Evolutionary conservation across 306 rosid genomes (phyloP), one percentile per base, ranked within the genome.

Genomic region (Leucaena leucocephala): DNA sequence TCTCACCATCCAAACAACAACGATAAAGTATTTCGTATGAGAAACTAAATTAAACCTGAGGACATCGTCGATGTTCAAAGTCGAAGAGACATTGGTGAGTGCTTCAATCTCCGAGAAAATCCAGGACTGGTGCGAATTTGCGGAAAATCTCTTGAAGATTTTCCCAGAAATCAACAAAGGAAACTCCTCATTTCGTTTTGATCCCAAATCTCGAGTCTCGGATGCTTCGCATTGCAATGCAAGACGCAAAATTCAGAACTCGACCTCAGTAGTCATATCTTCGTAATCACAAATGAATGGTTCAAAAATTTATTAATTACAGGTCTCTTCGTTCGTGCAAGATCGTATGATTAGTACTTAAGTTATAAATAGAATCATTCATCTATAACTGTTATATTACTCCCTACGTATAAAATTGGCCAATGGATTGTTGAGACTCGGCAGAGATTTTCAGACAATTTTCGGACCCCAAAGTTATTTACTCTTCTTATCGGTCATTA

Each of bases 111-210:
- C 36, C 15, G 44, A 33, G 54, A 67, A 61, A 71, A 57, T 67
- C 21, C 42, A 50, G 27, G 78, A 75, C 49, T 7, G 50, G 21
- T 39, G 74, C 45, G 4, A 16, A 50, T 68, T 72, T 42, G 44
- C 15, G 49, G 36, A 79, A 68, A 69, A 9, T 15, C 8, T 8
- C 35, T 22, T 40, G 77, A 59, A 22, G 40, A 78, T 81, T 83
- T 86, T 74, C 64, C 38, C 74, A 72, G 72, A 71, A 83, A 76
- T 34, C 35, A 70, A 68, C 71, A 73, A 80, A 79, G 52, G 58
- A 81, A 85, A 6, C 71, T 69, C 50, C 10, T 67, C 69, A 78
- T 69, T 73, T 83, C 72, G 27, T 46, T 43, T 13, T 63, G 19
- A 8, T 65, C 61, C 36, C 33, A 14, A 17, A 44, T 49, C 11